Base-by-base conservation (phyloP, 306 rosid species). In the Glycine tomentella region DNA sequence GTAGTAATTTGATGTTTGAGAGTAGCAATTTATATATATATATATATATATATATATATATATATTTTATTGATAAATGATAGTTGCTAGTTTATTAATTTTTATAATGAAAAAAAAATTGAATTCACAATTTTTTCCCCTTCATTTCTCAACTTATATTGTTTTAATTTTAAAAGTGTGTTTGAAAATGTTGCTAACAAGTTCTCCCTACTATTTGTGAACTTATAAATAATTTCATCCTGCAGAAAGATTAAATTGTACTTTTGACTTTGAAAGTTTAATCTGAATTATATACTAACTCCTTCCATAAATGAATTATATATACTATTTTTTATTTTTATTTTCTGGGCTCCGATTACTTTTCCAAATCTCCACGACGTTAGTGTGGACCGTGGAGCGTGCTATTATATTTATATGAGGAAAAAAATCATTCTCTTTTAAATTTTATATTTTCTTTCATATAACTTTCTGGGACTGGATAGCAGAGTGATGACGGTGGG, bases 401-500 rank as follows among this genome's bases (percentile, higher is more conserved):
- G 57, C 38, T 34, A 3, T 72, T 50, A 3, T 49, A 25, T 25
- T 48, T 20, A 33, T 34, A 53, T 33, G 38, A 4, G 38, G 17
- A n/a, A 20, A 76, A 56, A 16, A 40, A 50, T 13, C 11, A 58
- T 16, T 46, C 33, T 3, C 31, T 2, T 2, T 59, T 34, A 4
- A 61, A 17, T 45, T 56, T 36, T 31, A 25, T 6, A 63, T 6
- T 34, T 63, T 12, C 46, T 63, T 33, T 63, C 16, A 34, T 34
- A 36, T 55, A 55, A 73, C 64, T 72, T 72, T 52, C 65, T 72
- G 65, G 65, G 17, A 74, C 58, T 20, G 55, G 8, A 17, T 40
- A 31, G 56, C 11, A 36, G 53, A 7, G 6, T 67, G 13, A 34
- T 17, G 17, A 5, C 0, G 13, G 4, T 74, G 15, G 51, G n/a